phyloP scores from a whole-genome alignment of 108 stramenopile genomes.

The Asterionellopsis glacialis region DNA sequence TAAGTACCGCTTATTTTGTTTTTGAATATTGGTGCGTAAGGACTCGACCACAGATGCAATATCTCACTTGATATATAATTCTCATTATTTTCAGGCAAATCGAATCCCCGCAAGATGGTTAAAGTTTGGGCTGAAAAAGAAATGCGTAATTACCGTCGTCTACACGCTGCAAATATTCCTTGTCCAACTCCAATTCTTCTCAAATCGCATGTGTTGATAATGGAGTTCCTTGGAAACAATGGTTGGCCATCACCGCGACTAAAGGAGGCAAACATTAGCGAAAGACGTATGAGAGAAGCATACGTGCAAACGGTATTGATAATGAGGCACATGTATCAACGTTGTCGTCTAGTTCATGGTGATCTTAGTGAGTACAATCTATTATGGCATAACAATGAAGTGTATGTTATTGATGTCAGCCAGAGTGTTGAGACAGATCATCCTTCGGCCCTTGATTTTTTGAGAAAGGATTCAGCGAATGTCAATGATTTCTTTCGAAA shows the following conservation, averaged over 20 bases:
- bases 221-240: constrained; percentile 95
- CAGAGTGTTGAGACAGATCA: constrained; percentile 97
- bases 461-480: constrained; percentile 93
- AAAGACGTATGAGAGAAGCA: constrained; percentile 69
- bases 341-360: constrained; percentile 91
- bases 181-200: constrained; percentile 88
- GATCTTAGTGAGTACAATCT: constrained; percentile 96
- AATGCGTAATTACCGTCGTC: constrained; percentile 92
- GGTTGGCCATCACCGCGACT: constrained; percentile 97
- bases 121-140: constrained; percentile 99
- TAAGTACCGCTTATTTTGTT: constrained; percentile 7
- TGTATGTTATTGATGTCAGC: constrained; percentile 96
- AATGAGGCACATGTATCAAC: constrained; percentile 86
- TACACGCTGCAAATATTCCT: constrained; percentile 82
- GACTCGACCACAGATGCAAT: neutral
- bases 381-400: constrained; percentile 87
- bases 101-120: constrained; percentile 99
- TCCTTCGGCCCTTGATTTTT: constrained; percentile 94
- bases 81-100: neutral
- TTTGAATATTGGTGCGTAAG: neutral
- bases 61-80: neutral
- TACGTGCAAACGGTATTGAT: constrained; percentile 85
- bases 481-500: constrained; percentile 95
- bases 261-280: constrained; percentile 78
- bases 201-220: constrained; percentile 92